Evolutionary conservation across 441 rosid species (phyloP), one percentile per base, ranked within the genome.

Genomic region (Gossypium davidsonii): DNA sequence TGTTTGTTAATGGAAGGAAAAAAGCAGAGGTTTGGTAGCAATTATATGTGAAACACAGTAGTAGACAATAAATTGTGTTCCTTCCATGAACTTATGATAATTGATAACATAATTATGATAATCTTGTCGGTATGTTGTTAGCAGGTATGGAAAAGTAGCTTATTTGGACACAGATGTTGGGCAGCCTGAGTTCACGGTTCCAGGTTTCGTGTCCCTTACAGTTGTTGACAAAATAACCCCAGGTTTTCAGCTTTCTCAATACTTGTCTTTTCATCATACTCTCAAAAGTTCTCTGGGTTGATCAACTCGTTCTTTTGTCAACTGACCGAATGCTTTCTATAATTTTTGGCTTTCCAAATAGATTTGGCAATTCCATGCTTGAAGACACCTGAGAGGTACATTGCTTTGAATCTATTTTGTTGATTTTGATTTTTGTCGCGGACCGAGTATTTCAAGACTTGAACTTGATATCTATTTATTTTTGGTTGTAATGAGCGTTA

Each of bases 91-190:
- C 64, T 21, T 51, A 4, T 9, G 44, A n/a, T 74, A 48, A 56
- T 6, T 18, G 31, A 12, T 28, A 53, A 42, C 60, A 53, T 12
- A 11, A 9, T 59, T 17, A 21, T 56, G 10, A 14, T 31, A 21
- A 48, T 58, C 7, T 63, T 51, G 18, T 76, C 20, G 14, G 42
- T 15, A 42, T 23, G 76, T 73, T 76, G 53, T 82, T 72, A 79
- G 77, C 88, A 93, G 99, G 78, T 90, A 88, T 78, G 85, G 77
- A 74, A 91, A 80, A 77, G 96, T 90, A 23, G 94, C 88, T 55
- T 95, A 87, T 78, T 88, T 93, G 91, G 98, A 95, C 79, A 86
- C 90, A 0, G 99, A 95, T 83, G 96, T 90, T 75, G 99, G 99
- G 67, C 98, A 95, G 83, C 89, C 99, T 57, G 98, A 95, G 78